Evolutionary conservation across 2,329 filamentous ascomycete species (phyloP), one percentile per base, ranked within the genome.

Genomic region (Pseudocercospora macadamiae): DNA sequence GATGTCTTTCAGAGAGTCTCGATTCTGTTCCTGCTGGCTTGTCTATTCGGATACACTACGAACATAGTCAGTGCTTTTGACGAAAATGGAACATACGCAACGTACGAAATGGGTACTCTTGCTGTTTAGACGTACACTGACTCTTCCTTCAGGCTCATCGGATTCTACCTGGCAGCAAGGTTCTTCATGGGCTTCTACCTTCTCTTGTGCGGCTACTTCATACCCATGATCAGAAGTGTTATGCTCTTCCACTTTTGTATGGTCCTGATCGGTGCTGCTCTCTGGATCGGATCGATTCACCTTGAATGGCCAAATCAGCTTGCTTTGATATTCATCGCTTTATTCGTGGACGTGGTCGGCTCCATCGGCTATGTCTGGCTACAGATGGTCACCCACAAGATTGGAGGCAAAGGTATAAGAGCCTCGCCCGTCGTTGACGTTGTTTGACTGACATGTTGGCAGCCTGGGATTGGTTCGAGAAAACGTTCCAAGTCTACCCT

Each of bases 21-120:
- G n/a, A 79, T 88, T 14, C 72, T 88, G 1, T 86, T 87, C 67
- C 77, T 85, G 45, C 81, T 87, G 58, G 79, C 82, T 2, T 87
- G 83, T 71, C 75, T 88, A 4, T 75, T 88, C 23, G 86, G 84
- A 3, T 83, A 85, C 59, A 88, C 86, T 3, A 85, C 83, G 12
- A 87, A 87, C 66, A 86, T 86, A 76, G 79, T 80, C 8, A 78
- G 83, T 44, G 79, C 82, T 3, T 86, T 85, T 64, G 66, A 70
- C 18, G 55, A 79, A 51, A n/a, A n/a, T n/a, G n/a, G n/a, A n/a
- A 87, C 85, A 0, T 88, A 85, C 63, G 76, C 80, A 0, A 82
- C 83, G 34, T 47, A 1, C 9, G 37, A 19, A 21, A 26, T 19
- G 8, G 3, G 14, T 8, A 12, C 2, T n/a, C 1, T 12, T 21